Percentiles rank a stretch among this genome's conserved stretches.
These are phyloP conservation scores for Paraglomus occultum DNA, from an alignment of 192 early-diverging fungal genomes.

Conservation along the genomic window DNA sequence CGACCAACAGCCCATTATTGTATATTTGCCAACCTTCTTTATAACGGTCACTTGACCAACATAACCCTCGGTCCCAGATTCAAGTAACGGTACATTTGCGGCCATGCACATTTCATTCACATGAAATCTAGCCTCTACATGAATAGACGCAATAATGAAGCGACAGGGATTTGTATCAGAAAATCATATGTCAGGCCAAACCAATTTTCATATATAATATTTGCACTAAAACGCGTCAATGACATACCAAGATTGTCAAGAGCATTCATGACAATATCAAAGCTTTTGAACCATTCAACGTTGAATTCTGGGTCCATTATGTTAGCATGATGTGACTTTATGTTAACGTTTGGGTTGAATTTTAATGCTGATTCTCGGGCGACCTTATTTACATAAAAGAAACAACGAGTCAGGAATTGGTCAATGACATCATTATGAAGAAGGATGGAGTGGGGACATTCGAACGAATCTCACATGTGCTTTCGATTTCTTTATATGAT, in stretches of 20 bases:
- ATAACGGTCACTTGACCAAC: slow-evolving; percentile 89
- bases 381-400: slow-evolving; percentile 52
- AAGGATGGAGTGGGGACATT: neutral
- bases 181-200: slow-evolving; percentile 1
- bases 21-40: slow-evolving; percentile 49
- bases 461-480: slow-evolving; percentile 79
- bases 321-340: slow-evolving; percentile 76
- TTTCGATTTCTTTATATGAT: slow-evolving; percentile 92
- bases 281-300: slow-evolving; percentile 83
- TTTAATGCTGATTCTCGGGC: slow-evolving; percentile 77
- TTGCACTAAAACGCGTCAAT: neutral
- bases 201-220: neutral
- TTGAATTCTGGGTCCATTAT: slow-evolving; percentile 86
- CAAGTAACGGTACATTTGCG: slow-evolving; percentile 86
- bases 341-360: slow-evolving; percentile 83
- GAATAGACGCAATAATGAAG: neutral
- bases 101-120: slow-evolving; percentile 97
- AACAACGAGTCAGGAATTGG: neutral
- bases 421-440: neutral
- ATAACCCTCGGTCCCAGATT: slow-evolving; percentile 96
- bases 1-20: neutral
- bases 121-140: slow-evolving; percentile 80
- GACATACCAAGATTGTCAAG: slow-evolving; percentile 87
- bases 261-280: slow-evolving; percentile 93
- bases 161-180: neutral